A percentile compares a stretch with the other conserved stretches of the same genome.
phyloP scores from a whole-genome alignment of 345 rosid genomes.

The Populus tremula region DNA sequence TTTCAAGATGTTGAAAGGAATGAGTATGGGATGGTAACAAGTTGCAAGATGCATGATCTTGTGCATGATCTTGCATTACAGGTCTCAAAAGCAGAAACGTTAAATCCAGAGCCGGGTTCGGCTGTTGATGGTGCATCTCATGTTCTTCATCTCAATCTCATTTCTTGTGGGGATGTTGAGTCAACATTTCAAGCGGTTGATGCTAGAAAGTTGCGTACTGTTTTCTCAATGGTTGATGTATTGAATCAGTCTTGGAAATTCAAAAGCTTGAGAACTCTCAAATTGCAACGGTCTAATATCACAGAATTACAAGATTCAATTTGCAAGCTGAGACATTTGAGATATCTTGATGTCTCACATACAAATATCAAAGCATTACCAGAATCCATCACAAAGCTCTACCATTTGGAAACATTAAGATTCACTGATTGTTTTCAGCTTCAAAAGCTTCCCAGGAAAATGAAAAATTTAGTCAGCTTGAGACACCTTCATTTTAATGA shows the following conservation, averaged over 20 bases:
- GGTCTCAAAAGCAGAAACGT: constrained; percentile 5
- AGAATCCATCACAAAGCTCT: not conserved
- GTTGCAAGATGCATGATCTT: too few relatives aligned
- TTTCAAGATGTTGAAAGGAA: too few relatives aligned
- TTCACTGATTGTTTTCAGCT: not conserved
- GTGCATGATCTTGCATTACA: constrained; percentile 10
- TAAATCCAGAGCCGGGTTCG: not conserved
- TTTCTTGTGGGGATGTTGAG: too few relatives aligned
- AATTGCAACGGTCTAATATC: not conserved
- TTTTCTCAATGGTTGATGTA: not conserved
- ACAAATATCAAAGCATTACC: not conserved
- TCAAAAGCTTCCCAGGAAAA: not conserved
- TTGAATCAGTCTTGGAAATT: not conserved
- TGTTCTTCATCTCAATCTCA: constrained; percentile 3
- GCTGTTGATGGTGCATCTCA: not conserved
- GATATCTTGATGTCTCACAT: constrained; percentile 21
- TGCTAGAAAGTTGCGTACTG: not conserved
- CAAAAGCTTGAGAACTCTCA: not conserved
- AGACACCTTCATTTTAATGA: not conserved
- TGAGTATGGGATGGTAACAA: too few relatives aligned
- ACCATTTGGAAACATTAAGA: constrained; percentile 18
- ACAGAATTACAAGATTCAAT: not conserved
- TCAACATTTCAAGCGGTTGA: not conserved
- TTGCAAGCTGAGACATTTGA: constrained; percentile 22
- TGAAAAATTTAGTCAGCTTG: constrained; percentile 9